Percentiles rank a stretch among this genome's conserved stretches.
Conservation (phyloP, 345 rosid species). For the Noccaea caerulescens region DNA sequence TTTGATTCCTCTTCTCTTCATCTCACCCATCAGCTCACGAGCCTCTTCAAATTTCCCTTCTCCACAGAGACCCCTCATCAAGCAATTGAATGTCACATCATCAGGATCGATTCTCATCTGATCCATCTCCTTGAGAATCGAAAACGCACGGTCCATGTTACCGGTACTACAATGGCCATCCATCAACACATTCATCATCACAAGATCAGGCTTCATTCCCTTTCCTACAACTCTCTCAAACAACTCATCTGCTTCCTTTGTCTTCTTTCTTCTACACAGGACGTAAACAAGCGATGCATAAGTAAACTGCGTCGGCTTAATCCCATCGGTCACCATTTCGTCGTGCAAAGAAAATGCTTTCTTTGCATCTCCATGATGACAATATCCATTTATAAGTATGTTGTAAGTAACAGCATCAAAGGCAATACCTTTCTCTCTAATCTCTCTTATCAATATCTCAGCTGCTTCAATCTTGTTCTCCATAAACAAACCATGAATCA, state of each 20-base stretch:
- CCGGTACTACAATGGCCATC: constrained; percentile 78
- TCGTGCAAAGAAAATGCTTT: constrained; percentile 71
- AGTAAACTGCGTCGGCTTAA: constrained; percentile 70
- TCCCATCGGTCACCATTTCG: constrained; percentile 66
- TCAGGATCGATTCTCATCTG: constrained; percentile 66
- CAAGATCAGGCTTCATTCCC: constrained; percentile 62
- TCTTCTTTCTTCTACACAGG: constrained; percentile 64
- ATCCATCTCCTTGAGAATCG: constrained; percentile 74
- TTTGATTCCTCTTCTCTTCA: constrained; percentile 78
- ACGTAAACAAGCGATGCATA: constrained; percentile 82
- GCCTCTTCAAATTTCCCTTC: constrained; percentile 90
- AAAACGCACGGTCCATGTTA: constrained; percentile 68
- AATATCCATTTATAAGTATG: constrained; percentile 82
- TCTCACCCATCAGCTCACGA: constrained; percentile 74
- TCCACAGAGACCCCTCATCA: constrained; percentile 82
- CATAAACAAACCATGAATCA: constrained; percentile 83
- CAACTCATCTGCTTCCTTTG: constrained; percentile 72
- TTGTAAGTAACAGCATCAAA: constrained; percentile 78
- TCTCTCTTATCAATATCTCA: constrained; percentile 64
- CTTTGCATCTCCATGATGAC: constrained; percentile 68
- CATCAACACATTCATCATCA: constrained; percentile 79
- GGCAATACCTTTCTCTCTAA: constrained; percentile 60
- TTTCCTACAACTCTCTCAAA: constrained; percentile 57
- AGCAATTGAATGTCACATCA: constrained; percentile 87
- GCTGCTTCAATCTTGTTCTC: constrained; percentile 67